Evolutionary conservation across 2,329 filamentous ascomycete species (phyloP), one percentile per base, ranked within the genome.

Genomic region (Blastomyces silverae): DNA sequence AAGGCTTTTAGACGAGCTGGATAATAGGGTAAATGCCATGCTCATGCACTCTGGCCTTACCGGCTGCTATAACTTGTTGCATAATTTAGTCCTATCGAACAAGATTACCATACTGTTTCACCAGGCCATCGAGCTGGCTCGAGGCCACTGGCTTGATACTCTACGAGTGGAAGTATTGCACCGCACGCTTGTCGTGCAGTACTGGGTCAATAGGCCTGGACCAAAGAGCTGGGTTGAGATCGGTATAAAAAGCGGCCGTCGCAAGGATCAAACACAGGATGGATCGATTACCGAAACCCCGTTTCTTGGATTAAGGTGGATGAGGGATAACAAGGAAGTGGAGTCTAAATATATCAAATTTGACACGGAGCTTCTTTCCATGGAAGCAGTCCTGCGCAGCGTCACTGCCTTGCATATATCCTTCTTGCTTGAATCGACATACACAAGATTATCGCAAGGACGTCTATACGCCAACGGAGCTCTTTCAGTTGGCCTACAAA

Each of bases 161-260:
- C 76, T 97, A 57, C 86, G 85, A 70, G 83, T 96, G 20, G 91
- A 97, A 73, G 82, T 87, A 37, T 81, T 96, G 48, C 90, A 94
- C 73, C 85, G 94, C 66, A 89, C 89, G 37, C 80, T 99, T 65
- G 86, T 92, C 11, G 84, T 99, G 44, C 92, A 97, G 72, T 99
- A 99, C 77, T 99, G 94, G 94, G 82, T 85, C 20, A 83, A 85
- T 61, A 85, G 87, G 70, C 82, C 83, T 64, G 85, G 85, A 0
- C 82, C 84, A 20, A 96, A 95, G 79, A 96, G 87, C 74, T 99
- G 94, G 93, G 82, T 99, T 59, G 88, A 97, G 68, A 81, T 99
- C 61, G 92, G 92, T 11, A 85, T 96, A 65, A 77, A 74, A 61
- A 71, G 72, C 55, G 73, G 74, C 39, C 65, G 59, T n/a, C 66